These are phyloP conservation scores for Porcisia deanei DNA, from an alignment of 208 protist species.

Conservation along the genomic window DNA sequence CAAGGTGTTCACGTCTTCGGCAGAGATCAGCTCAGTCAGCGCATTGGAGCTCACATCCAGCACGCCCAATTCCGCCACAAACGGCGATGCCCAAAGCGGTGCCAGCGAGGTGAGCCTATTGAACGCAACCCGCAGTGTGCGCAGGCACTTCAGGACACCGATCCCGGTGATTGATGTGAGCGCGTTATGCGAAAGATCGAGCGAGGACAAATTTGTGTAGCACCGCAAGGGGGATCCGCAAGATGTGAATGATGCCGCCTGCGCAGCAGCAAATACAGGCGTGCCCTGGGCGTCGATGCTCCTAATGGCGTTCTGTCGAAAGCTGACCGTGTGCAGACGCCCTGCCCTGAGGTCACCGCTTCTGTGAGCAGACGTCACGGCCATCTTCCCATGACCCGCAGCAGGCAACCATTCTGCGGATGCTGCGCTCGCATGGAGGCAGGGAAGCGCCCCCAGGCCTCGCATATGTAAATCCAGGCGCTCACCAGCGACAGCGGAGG, in stretches of 20 bases:
- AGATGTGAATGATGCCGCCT: not conserved
- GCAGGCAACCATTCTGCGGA: not conserved
- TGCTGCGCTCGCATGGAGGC: conserved; percentile 33
- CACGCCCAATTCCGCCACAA: conserved; percentile 44
- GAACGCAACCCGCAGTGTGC: conserved; percentile 52
- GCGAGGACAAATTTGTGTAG: conserved; percentile 45
- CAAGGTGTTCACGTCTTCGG: conserved; percentile 24
- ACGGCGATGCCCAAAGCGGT: conserved; percentile 47
- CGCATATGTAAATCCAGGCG: conserved; percentile 30
- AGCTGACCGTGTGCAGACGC: conserved; percentile 34
- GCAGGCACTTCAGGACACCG: conserved; percentile 42
- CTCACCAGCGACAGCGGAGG: not conserved
- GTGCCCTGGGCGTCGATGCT: conserved; percentile 17
- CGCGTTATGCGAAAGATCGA: conserved; percentile 67
- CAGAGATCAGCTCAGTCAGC: conserved; percentile 36
- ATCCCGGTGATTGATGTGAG: conserved; percentile 53
- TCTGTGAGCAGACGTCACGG: conserved; percentile 28
- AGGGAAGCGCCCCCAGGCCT: conserved; percentile 43
- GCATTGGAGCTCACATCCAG: conserved; percentile 69
- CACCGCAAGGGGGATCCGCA: conserved; percentile 25
- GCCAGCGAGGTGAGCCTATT: conserved; percentile 55
- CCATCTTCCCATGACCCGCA: not conserved
- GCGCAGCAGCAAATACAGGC: not conserved
- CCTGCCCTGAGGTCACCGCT: conserved; percentile 31
- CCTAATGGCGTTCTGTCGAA: conserved; percentile 43